Conservation (phyloP, 805 yeast species). For the Cyberlindnera lachancei region DNA sequence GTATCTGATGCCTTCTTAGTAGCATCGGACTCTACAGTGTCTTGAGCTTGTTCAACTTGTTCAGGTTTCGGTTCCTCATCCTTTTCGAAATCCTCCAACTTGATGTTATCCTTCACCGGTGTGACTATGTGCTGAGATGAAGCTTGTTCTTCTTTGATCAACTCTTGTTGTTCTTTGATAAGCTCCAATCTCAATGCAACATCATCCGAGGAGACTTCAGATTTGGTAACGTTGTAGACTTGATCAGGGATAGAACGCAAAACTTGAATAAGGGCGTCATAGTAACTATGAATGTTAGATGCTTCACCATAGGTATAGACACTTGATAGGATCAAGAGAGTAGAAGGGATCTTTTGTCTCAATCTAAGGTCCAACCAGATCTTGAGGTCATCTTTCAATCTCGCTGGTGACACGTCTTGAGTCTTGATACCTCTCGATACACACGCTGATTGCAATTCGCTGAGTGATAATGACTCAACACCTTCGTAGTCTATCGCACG, state of each 20-base stretch:
- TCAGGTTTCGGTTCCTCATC: slow-evolving; percentile 9
- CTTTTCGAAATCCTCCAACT: slow-evolving; percentile 31
- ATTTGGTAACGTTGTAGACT: slow-evolving; percentile 89
- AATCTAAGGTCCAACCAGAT: slow-evolving; percentile 89
- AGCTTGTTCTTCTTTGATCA: slow-evolving; percentile 79
- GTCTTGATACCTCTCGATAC: slow-evolving; percentile 89
- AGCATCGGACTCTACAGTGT: slow-evolving; percentile 7
- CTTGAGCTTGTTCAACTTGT: slow-evolving; percentile 5
- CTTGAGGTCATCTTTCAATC: slow-evolving; percentile 71
- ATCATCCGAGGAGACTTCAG: slow-evolving; percentile 61
- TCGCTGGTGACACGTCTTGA: slow-evolving; percentile 68
- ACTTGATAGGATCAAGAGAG: slow-evolving; percentile 74
- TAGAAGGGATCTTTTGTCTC: slow-evolving; percentile 86
- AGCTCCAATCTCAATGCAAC: slow-evolving; percentile 65
- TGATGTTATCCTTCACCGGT: slow-evolving; percentile 29
- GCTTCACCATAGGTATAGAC: slow-evolving; percentile 83
- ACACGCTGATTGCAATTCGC: slow-evolving; percentile 84
- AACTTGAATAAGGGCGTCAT: slow-evolving; percentile 84
- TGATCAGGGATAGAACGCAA: slow-evolving; percentile 89
- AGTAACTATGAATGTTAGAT: slow-evolving; percentile 44
- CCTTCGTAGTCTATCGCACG: slow-evolving; percentile 91
- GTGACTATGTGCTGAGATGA: slow-evolving; percentile 43
- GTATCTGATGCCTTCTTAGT: too few species aligned
- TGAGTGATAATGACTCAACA: slow-evolving; percentile 67
- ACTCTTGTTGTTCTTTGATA: slow-evolving; percentile 70